A percentile compares a stretch with the other conserved stretches of the same genome.
Evolutionary conservation across 2,329 filamentous ascomycete genomes (phyloP).

Genomic region (Microsporum ferrugineum): DNA sequence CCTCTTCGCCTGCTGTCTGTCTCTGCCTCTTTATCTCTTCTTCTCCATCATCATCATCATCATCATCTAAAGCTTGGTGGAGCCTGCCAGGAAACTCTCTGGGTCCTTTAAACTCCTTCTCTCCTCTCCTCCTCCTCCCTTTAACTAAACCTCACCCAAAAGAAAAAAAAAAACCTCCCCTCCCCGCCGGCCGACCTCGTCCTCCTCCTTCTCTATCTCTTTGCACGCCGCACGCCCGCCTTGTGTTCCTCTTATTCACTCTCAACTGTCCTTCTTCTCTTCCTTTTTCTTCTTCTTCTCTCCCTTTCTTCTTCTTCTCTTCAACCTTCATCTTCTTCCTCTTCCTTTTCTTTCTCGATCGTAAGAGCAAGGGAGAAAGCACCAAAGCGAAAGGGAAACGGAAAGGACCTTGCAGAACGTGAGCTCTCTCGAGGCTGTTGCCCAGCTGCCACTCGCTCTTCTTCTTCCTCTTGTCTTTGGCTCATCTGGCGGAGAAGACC

Average conservation of each 20-base stretch:
- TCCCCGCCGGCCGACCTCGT: conserved; percentile 5
- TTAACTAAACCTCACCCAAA: background rate
- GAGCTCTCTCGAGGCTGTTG: background rate
- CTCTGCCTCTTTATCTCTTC: background rate
- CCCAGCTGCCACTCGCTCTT: background rate
- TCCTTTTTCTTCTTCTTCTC: background rate
- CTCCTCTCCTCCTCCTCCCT: conserved; percentile 7
- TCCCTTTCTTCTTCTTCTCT: background rate
- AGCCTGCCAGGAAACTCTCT: conserved; percentile 10
- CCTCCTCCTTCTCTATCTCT: background rate
- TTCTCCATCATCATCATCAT: background rate
- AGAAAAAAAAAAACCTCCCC: background rate
- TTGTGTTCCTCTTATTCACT: conserved; percentile 12
- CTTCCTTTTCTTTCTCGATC: background rate
- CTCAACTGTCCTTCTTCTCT: conserved; percentile 5
- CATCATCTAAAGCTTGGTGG: background rate
- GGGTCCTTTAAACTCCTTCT: conserved; percentile 16
- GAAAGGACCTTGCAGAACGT: background rate
- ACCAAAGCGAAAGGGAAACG: background rate
- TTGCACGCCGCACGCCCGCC: conserved; percentile 12
- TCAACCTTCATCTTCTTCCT: background rate
- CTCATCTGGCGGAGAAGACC: background rate
- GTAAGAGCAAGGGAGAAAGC: background rate
- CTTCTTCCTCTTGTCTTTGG: background rate
- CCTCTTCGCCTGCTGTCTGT: background rate